phyloP scores from a whole-genome alignment of 306 rosid genomes.

The Vachellia pachyceras region DNA sequence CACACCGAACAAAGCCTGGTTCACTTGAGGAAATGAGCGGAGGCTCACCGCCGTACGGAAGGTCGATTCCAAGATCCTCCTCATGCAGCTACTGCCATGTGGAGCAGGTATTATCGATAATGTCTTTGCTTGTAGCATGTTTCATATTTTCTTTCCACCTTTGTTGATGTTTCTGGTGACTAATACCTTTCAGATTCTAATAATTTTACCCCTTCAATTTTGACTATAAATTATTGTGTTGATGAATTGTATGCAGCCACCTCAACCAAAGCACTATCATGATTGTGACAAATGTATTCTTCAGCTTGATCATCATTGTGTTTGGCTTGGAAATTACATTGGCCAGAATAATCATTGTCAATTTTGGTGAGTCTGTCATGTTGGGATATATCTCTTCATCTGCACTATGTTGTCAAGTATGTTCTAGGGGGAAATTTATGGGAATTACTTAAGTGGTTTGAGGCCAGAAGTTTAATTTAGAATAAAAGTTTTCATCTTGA shows the following conservation, averaged over 20 bases:
- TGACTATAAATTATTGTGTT: conserved; percentile 32
- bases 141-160: conserved; percentile 14
- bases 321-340: conserved; percentile 99
- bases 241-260: conserved; percentile 75
- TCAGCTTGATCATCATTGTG: conserved; percentile 99
- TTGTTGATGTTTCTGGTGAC: not conserved
- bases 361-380: conserved; percentile 82
- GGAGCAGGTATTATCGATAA: no score
- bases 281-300: conserved; percentile 96
- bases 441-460: not conserved
- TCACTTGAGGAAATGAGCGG: no score
- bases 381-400: conserved; percentile 28
- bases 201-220: conserved; percentile 35
- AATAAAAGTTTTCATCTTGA: not conserved
- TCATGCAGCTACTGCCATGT: no score
- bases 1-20: no score
- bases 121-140: no score
- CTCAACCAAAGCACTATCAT: conserved; percentile 94
- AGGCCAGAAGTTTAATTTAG: conserved; percentile 28
- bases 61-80: no score
- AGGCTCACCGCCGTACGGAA: no score
- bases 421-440: not conserved
- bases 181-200: conserved; percentile 17
- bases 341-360: conserved; percentile 93
- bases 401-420: conserved; percentile 17